These are phyloP conservation scores for Ploettnerulaceae sp. DNA, from an alignment of 2,329 filamentous ascomycete species.

Conservation along the genomic window DNA sequence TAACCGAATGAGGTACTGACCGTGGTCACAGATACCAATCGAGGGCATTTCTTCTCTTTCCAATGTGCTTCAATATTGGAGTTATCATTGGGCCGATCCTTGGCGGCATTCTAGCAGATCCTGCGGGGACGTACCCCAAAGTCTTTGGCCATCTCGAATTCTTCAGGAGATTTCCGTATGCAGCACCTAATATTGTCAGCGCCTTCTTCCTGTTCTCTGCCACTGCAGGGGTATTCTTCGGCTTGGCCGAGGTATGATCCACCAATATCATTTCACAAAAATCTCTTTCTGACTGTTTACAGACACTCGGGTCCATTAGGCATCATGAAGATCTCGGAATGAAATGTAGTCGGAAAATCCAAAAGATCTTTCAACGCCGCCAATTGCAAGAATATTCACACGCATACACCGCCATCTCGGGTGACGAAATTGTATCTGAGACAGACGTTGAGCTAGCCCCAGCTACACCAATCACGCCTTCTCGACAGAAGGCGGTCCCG, in stretches of 20 bases:
- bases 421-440: constrained; percentile 13
- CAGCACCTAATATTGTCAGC: constrained; percentile 38
- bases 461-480: constrained; percentile 12
- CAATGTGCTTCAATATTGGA: constrained; percentile 62
- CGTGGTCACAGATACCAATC: constrained; percentile 55
- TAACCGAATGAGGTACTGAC: constrained; percentile 2
- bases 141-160: constrained; percentile 36
- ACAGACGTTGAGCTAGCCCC: constrained; percentile 20
- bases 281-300: neutral
- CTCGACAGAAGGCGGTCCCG: constrained; percentile 13
- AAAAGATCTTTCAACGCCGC: constrained; percentile 13
- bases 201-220: constrained; percentile 31
- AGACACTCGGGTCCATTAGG: constrained; percentile 36
- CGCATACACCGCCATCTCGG: constrained; percentile 18
- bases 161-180: constrained; percentile 39
- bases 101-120: constrained; percentile 41
- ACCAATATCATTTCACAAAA: neutral
- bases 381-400: constrained; percentile 10
- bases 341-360: constrained; percentile 20
- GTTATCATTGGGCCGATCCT: constrained; percentile 28
- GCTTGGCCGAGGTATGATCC: constrained; percentile 26
- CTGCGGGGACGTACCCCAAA: constrained; percentile 35
- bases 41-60: constrained; percentile 40
- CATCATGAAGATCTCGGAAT: constrained; percentile 28
- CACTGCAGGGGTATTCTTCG: constrained; percentile 32